A percentile compares a stretch with the other conserved stretches of the same genome.
Evolutionary conservation across 169 alveolate genomes (phyloP).

Genomic region (Babesia sp.): DNA sequence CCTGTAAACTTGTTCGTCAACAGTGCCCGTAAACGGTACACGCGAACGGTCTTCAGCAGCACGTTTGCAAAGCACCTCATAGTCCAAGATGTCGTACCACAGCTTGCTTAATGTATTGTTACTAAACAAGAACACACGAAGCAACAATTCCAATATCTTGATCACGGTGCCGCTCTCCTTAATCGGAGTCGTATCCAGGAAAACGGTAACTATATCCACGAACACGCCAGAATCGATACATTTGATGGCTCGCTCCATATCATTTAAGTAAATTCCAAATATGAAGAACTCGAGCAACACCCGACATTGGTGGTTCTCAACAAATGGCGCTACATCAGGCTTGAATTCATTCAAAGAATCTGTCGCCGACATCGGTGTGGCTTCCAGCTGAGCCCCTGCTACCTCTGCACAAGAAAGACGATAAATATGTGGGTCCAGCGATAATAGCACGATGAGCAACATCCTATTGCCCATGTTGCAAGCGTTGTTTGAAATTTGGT

Average conservation of each 20-base stretch:
- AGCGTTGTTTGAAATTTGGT: conserved; percentile 9
- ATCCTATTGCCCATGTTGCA: conserved; percentile 31
- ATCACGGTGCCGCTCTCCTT: background rate
- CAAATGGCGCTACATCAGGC: conserved; percentile 1
- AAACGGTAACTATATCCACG: background rate
- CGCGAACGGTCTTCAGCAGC: conserved; percentile 38
- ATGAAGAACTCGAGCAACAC: conserved; percentile 40
- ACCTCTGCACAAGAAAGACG: conserved; percentile 8
- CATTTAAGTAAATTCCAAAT: conserved; percentile 35
- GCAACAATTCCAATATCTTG: conserved; percentile 12
- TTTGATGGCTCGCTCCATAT: conserved; percentile 20
- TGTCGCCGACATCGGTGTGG: background rate
- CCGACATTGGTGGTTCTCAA: background rate
- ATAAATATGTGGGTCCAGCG: conserved; percentile 32
- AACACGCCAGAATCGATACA: conserved; percentile 28
- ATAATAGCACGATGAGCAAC: conserved; percentile 16
- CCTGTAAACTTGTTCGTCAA: conserved; percentile 35
- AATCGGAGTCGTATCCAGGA: background rate
- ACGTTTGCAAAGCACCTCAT: conserved; percentile 48
- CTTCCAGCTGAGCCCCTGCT: background rate
- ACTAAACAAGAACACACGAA: conserved; percentile 10
- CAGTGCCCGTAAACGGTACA: conserved; percentile 7
- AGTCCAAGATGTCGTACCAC: conserved; percentile 52
- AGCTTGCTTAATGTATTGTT: conserved; percentile 27
- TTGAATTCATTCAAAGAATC: conserved; percentile 17